phyloP scores from a whole-genome alignment of 345 rosid species.

The Syzygium grande region DNA sequence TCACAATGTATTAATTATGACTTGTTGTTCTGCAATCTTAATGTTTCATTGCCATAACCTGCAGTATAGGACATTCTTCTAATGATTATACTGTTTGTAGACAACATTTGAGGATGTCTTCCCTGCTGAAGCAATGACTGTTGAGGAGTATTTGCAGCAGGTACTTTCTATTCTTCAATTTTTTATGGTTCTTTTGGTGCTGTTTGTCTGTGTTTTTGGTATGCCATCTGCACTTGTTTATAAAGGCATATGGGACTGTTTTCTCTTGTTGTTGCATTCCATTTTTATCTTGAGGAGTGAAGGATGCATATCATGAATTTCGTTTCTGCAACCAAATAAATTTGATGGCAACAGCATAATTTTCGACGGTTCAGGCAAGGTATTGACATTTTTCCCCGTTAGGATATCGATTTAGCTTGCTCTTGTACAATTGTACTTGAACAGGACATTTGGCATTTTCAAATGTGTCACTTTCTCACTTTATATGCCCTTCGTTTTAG shows the following conservation, averaged over 20 bases:
- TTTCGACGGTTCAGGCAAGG: background rate
- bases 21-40: background rate
- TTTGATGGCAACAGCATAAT: background rate
- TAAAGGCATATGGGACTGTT: background rate
- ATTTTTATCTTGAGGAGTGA: background rate
- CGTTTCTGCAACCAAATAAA: background rate
- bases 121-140: slow-evolving; percentile 89
- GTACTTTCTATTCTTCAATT: slow-evolving; percentile 21
- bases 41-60: background rate
- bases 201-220: background rate
- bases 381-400: background rate
- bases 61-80: background rate
- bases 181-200: background rate
- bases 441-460: background rate
- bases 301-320: background rate
- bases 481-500: background rate
- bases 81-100: slow-evolving; percentile 20
- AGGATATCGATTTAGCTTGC: background rate
- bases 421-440: background rate
- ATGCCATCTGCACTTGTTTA: background rate
- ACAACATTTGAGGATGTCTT: slow-evolving; percentile 96
- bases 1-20: background rate
- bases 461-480: background rate
- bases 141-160: slow-evolving; percentile 98
- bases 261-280: background rate